Evolutionary conservation across 352 stramenopile species (phyloP).

Genomic region (Pythium oligandrum): DNA sequence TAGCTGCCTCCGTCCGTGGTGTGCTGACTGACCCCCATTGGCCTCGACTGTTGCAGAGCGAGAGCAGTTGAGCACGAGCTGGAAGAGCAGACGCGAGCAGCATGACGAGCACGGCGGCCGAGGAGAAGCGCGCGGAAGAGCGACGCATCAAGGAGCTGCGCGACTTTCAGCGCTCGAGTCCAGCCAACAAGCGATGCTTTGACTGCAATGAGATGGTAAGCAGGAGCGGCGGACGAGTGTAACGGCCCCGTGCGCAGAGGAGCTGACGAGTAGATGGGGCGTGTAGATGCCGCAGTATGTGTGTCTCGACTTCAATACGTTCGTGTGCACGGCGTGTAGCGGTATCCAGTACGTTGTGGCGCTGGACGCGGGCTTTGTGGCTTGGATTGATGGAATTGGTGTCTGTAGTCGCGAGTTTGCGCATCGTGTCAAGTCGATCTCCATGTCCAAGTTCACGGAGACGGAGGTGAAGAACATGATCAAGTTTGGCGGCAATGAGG

Average conservation of each 20-base stretch:
- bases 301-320: conserved; percentile 92
- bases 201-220: conserved; percentile 89
- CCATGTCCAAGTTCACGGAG: conserved; percentile 92
- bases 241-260: no score
- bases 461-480: conserved; percentile 88
- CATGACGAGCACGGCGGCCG: conserved; percentile 29
- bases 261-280: no score
- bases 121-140: conserved; percentile 81
- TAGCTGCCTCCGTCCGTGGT: no score
- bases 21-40: no score
- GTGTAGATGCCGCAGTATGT: conserved; percentile 89
- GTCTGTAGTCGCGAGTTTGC: conserved; percentile 83
- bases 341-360: conserved; percentile 83
- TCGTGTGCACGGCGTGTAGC: conserved; percentile 92
- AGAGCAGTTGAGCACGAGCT: conserved; percentile 9
- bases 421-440: conserved; percentile 92
- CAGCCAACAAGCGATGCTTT: conserved; percentile 81
- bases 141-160: conserved; percentile 80
- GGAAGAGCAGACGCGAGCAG: conserved; percentile 20
- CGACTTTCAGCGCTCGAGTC: conserved; percentile 75
- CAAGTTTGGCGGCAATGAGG: conserved; percentile 87
- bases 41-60: no score
- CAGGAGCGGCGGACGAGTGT: conserved; percentile 3
- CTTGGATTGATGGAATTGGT: no score
- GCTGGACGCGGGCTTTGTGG: no score